Evolutionary conservation across 2,329 filamentous ascomycete species (phyloP), one percentile per base, ranked within the genome.

Genomic region (Cadophora gregata): DNA sequence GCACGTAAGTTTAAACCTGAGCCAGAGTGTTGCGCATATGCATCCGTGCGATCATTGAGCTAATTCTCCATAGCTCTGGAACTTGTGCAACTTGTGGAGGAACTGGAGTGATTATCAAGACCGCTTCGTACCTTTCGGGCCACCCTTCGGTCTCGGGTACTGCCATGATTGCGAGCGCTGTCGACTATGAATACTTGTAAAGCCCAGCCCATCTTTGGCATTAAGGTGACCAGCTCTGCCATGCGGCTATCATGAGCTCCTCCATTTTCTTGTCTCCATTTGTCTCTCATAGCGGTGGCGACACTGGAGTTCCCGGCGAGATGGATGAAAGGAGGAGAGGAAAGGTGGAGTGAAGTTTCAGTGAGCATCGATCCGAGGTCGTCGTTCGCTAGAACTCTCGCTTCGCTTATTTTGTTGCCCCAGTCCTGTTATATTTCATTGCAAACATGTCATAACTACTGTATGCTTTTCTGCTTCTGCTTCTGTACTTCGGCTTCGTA

Each of bases 391-490:
- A 51, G 19, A 36, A 25, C 38, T 36, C 47, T 42, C 59, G 38
- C 58, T 47, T 62, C 59, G 59, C 59, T 62, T 51, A 53, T 38
- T n/a, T 51, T 62, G 29, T 42, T 53, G 36, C n/a, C 27, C 33
- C 33, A 19, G 42, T 58, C 55, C 25, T 21, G 19, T 16, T 48
- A 25, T 51, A 27, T 24, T 61, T 33, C 36, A 19, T 51, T 16
- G 19, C 27, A 21, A 9, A 12, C 2, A 12, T 38, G 45, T n/a
- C 25, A 50, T 25, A 33, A 12, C 21, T 9, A 31, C 27, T 48
- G 16, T 14, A 3, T 47, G 24, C 1, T 53, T 61, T 19, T 14
- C 29, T 51, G 12, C 6, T 51, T 38, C 14, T 50, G 4, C 12
- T 29, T 51, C 27, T 53, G 16, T 38, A 16, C 4, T 1, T 33